Base-by-base conservation (phyloP, 2,329 filamentous ascomycete species). In the Mollisiaceae sp. region DNA sequence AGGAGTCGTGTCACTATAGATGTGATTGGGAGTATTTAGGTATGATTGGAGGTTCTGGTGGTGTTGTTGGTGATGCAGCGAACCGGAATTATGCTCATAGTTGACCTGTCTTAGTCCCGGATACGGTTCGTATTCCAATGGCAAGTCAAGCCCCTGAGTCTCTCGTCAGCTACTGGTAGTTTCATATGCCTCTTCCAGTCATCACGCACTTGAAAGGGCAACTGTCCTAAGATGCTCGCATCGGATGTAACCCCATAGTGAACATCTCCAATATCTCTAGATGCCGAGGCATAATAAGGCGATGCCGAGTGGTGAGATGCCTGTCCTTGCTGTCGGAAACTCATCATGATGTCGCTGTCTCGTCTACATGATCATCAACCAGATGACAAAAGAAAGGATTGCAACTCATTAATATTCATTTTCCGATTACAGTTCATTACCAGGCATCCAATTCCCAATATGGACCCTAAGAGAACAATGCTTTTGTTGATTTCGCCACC, bases 161-260 rank as follows among this genome's bases (percentile, higher is more conserved):
- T 22, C 5, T 43, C 41, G n/a, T 50, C 45, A 50, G 45, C n/a
- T 50, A 50, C 45, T 24, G n/a, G 45, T 50, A 50, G 45, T 22
- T 50, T 50, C 45, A 24, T 11, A 50, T 5, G 1, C 22, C 20
- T 8, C 8, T 45, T 45, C 43, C 8, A 11, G 12, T 8, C 45
- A 20, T 8, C 9, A 14, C 8, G 20, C 38, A 50, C 45, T n/a
- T 50, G 18, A 11, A 50, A 50, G 18, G 45, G n/a, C n/a, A 50
- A 24, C 20, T 50, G 45, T 8, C 45, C 45, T 2, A 50, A 12
- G 9, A 50, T 50, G 45, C n/a, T 50, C n/a, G 45, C 45, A 50
- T 50, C 45, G 11, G 45, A n/a, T 9, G n/a, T 9, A 22, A 24
- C 8, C 6, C 45, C 20, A 24, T 50, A 22, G 4, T 50, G 45